phyloP scores from a whole-genome alignment of 2,329 filamentous ascomycete species.

The Saccharata proteae region DNA sequence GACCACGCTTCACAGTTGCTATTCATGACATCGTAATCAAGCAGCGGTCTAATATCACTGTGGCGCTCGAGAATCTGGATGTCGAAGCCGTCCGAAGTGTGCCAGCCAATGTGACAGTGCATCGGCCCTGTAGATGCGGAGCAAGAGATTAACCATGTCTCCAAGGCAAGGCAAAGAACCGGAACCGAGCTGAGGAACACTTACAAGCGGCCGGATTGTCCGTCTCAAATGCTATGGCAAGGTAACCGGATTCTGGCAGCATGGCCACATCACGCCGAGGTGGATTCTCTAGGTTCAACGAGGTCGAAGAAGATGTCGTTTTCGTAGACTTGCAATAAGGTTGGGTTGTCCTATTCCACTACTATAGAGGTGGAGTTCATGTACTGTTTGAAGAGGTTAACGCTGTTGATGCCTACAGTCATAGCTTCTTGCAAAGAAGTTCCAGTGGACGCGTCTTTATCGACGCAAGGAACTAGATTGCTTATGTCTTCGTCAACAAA shows the following conservation, averaged over 20 bases:
- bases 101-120: slow-evolving; percentile 11
- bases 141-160: not conserved
- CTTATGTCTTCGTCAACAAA: slow-evolving; percentile 9
- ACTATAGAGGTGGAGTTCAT: slow-evolving; percentile 24
- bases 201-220: slow-evolving; percentile 38
- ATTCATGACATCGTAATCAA: slow-evolving; percentile 4
- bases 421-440: slow-evolving; percentile 1
- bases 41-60: slow-evolving; percentile 13
- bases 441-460: slow-evolving; percentile 7
- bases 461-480: slow-evolving; percentile 26
- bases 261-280: slow-evolving; percentile 21
- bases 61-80: slow-evolving; percentile 41
- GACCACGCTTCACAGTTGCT: slow-evolving; percentile 5
- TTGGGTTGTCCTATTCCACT: slow-evolving; percentile 25
- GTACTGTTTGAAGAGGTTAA: slow-evolving; percentile 27
- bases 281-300: slow-evolving; percentile 26
- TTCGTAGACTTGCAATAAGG: slow-evolving; percentile 22
- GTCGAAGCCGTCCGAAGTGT: slow-evolving; percentile 30
- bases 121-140: slow-evolving; percentile 2
- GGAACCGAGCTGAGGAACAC: not conserved
- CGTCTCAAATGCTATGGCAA: slow-evolving; percentile 42
- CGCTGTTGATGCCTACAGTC: slow-evolving; percentile 3
- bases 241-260: slow-evolving; percentile 22
- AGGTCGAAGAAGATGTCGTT: slow-evolving; percentile 13
- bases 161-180: not conserved